A percentile compares a stretch with the other conserved stretches of the same genome.
Conservation (phyloP, 805 yeast species). For the Candida maesae region DNA sequence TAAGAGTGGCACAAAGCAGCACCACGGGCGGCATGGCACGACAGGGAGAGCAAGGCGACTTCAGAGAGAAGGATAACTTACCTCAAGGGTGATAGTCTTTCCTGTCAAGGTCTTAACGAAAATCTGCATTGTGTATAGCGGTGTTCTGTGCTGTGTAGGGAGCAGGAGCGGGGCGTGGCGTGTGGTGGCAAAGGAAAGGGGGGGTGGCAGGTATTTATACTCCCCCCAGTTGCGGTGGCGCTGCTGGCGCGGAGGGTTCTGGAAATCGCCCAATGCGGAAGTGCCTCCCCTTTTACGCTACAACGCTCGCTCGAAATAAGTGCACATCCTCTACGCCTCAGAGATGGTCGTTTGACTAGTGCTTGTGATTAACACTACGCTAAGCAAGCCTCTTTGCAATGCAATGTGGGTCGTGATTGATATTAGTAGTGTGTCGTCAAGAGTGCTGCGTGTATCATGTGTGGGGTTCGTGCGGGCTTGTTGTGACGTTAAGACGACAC, state of each 20-base stretch:
- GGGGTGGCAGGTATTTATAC: slow-evolving; percentile 9
- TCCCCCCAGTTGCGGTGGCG: slow-evolving; percentile 8
- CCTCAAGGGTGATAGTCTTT: slow-evolving; percentile 80
- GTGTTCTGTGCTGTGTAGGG: slow-evolving; percentile 5
- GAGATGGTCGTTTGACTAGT: no score
- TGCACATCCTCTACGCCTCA: no score
- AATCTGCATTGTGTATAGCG: slow-evolving; percentile 62
- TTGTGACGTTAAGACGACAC: no score
- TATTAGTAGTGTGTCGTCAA: no score
- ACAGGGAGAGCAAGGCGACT: neutral
- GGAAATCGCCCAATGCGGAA: slow-evolving; percentile 1
- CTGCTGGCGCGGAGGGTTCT: no score
- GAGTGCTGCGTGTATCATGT: no score
- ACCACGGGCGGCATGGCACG: neutral
- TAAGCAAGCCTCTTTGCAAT: no score
- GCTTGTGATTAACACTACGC: no score
- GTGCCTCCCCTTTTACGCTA: neutral
- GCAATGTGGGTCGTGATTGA: no score
- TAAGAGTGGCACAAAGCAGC: slow-evolving; percentile 15
- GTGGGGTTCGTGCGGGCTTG: no score
- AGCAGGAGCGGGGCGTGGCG: slow-evolving; percentile 2
- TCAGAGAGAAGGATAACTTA: slow-evolving; percentile 20
- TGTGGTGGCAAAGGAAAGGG: slow-evolving; percentile 12
- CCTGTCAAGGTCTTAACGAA: slow-evolving; percentile 89
- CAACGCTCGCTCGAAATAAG: no score